Percentiles rank a stretch among this genome's conserved stretches.
These are phyloP conservation scores for Cyanidium caldarium DNA, from an alignment of 23 red algal species.

Conservation along the genomic window DNA sequence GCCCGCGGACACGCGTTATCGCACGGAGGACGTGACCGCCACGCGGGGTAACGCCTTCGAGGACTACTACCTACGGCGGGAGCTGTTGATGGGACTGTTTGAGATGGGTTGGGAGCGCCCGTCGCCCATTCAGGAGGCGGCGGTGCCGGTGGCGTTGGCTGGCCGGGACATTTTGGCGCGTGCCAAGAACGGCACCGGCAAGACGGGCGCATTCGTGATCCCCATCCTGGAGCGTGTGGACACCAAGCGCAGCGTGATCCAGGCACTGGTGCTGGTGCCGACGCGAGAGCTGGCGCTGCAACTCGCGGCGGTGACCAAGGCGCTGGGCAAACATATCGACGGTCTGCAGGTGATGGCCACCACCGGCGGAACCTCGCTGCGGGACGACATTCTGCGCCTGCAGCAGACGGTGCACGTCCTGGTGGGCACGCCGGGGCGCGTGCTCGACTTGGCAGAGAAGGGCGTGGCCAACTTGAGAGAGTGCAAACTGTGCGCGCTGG, in stretches of 20 bases:
- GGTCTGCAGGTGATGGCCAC: constrained; percentile 79
- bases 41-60: constrained; percentile 86
- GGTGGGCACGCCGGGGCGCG: constrained; percentile 74
- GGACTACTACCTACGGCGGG: constrained; percentile 82
- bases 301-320: constrained; percentile 74
- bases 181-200: constrained; percentile 97
- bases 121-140: constrained; percentile 83
- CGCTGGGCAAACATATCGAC: constrained; percentile 62
- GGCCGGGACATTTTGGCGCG: constrained; percentile 89
- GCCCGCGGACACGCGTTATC: background rate
- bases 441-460: constrained; percentile 80
- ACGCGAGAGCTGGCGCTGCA: constrained; percentile 91
- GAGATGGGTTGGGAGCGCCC: constrained; percentile 85
- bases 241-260: constrained; percentile 26
- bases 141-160: constrained; percentile 80
- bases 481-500: constrained; percentile 67
- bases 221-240: constrained; percentile 80
- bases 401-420: constrained; percentile 90
- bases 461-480: constrained; percentile 54
- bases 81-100: constrained; percentile 90
- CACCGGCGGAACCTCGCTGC: constrained; percentile 76
- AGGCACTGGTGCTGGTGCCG: constrained; percentile 68
- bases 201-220: constrained; percentile 87
- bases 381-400: constrained; percentile 91
- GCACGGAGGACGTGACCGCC: constrained; percentile 79